These are phyloP conservation scores for Lodderomyces elongisporus DNA, from an alignment of 1,139 yeast species.

Conservation along the genomic window DNA sequence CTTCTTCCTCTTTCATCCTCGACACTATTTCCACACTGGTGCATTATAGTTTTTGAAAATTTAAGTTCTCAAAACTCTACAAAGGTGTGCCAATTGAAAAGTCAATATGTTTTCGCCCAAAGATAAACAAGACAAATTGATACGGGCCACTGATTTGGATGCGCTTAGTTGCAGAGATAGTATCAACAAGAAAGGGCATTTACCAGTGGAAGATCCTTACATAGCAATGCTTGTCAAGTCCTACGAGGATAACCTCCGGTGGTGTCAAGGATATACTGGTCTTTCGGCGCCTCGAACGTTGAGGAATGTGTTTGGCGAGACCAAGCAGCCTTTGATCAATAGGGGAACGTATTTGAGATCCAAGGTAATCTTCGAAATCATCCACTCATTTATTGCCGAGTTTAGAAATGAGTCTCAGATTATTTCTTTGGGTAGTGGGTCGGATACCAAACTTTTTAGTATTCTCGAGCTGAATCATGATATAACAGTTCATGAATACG, in stretches of 20 bases:
- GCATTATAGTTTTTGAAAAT: too few species aligned
- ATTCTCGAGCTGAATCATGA: slow-evolving; percentile 24
- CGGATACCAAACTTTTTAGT: slow-evolving; percentile 76
- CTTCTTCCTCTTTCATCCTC: too few species aligned
- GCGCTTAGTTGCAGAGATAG: slow-evolving; percentile 73
- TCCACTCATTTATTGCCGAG: slow-evolving; percentile 44
- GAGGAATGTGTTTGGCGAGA: slow-evolving; percentile 33
- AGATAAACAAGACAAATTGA: slow-evolving; percentile 42
- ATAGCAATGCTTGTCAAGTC: slow-evolving; percentile 42
- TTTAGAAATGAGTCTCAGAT: slow-evolving; percentile 46
- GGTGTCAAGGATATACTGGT: slow-evolving; percentile 35
- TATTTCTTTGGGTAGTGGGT: slow-evolving; percentile 89
- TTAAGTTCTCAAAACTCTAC: too few species aligned
- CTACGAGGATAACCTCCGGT: slow-evolving; percentile 31
- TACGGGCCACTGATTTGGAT: slow-evolving; percentile 76
- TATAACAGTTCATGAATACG: slow-evolving; percentile 64
- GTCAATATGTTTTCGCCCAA: slow-evolving; percentile 37
- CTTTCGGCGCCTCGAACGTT: slow-evolving; percentile 40
- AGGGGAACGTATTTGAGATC: slow-evolving; percentile 83
- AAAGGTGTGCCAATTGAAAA: too few species aligned
- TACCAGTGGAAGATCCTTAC: slow-evolving; percentile 45
- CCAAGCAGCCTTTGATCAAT: slow-evolving; percentile 73
- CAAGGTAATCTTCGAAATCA: slow-evolving; percentile 49
- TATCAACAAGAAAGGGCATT: slow-evolving; percentile 51
- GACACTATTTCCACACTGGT: too few species aligned